Conservation (phyloP, 78 protist genomes). For the Dictyostelium citrinum region DNA sequence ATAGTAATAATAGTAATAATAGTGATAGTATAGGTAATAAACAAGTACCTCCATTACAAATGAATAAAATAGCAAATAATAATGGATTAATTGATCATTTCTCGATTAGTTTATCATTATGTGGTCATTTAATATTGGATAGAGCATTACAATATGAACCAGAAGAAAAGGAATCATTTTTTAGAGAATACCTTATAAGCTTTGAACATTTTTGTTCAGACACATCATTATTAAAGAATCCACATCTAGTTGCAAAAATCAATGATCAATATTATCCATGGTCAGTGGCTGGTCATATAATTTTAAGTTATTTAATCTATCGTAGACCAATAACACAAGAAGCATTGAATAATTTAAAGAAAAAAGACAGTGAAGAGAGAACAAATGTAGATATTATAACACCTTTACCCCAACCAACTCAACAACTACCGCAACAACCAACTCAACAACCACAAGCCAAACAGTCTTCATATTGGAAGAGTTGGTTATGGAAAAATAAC, state of each 20-base stretch:
- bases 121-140: constrained; percentile 69
- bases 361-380: constrained; percentile 9
- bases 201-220: constrained; percentile 68
- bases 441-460: neutral
- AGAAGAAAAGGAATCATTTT: constrained; percentile 64
- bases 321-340: constrained; percentile 34
- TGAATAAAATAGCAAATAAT: neutral
- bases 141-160: constrained; percentile 49
- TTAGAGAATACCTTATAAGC: constrained; percentile 38
- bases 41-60: neutral
- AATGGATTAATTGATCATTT: neutral
- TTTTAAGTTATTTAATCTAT: constrained; percentile 52
- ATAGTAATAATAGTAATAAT: neutral
- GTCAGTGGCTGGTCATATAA: constrained; percentile 79
- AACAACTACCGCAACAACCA: neutral
- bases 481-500: constrained; percentile 40
- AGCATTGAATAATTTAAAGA: constrained; percentile 42
- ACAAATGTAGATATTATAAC: neutral
- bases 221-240: constrained; percentile 37
- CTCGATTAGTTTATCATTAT: constrained; percentile 28
- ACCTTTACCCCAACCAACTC: neutral
- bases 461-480: constrained; percentile 16
- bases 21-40: neutral
- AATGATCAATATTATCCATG: constrained; percentile 69
- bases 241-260: constrained; percentile 64